Base-by-base conservation (phyloP, 139 green algal species). In the Coelastrella sp. region DNA sequence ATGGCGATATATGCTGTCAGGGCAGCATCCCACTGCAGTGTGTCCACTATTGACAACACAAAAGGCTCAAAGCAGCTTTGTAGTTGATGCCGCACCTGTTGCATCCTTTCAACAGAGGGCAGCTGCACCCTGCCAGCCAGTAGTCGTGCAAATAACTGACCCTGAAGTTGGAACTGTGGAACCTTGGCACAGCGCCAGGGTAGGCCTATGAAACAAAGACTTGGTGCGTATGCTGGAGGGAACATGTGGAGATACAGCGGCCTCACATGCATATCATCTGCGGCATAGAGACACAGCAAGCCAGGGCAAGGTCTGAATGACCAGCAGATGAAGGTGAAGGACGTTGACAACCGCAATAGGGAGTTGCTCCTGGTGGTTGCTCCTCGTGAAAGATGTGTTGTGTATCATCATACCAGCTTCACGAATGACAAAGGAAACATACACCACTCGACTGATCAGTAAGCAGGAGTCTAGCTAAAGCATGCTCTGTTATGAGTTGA, bases 201-300 rank as follows among this genome's bases (percentile, higher is more conserved):
- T 37, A 96, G 88, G 3, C 93, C 93, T 30, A 96, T 85, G 45
- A 96, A 94, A 27, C 89, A 86, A 53, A 96, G 80, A 7, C 69
- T 87, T 30, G 91, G 91, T 3, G 78, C 91, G 11, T 45, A 62
- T 6, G 66, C 19, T 0, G 88, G 88, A 4, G 84, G 74, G 19
- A 94, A 94, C 21, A 96, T 86, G 85, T 96, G 92, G 40, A 91
- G 62, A 83, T 88, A 96, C 41, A 96, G 79, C 25, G 89, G 91
- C 23, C 62, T 6, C 63, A 88, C 84, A 21, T 78, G 64, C 27
- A 25, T 27, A 25, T 66, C 59, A 86, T 76, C 86, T 51, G 75
- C 86, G 21, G 40, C 41, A 3, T 57, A 0, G 15, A 0, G 0
- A 57, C 11, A 13, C 15, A 9, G 0, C 45, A 57, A 13, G 45